Conservation (phyloP, 2,329 filamentous ascomycete species). For the Clarireedia homoeocarpa region DNA sequence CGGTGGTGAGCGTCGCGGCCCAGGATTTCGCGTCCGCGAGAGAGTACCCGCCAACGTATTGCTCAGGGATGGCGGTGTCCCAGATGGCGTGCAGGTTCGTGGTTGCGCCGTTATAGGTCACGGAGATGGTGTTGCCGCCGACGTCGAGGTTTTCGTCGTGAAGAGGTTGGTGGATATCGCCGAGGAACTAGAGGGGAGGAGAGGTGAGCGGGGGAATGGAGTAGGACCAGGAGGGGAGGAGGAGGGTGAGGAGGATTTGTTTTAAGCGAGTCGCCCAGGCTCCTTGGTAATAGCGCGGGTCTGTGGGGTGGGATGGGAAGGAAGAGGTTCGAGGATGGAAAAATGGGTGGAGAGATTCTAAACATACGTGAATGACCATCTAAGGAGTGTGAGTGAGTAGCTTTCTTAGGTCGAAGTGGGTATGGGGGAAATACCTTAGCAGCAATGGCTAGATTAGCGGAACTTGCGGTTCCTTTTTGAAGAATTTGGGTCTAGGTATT, state of each 20-base stretch:
- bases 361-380: slow-evolving; percentile 29
- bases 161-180: slow-evolving; percentile 61
- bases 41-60: slow-evolving; percentile 48
- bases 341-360: slow-evolving; percentile 11
- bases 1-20: slow-evolving; percentile 46
- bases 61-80: slow-evolving; percentile 35
- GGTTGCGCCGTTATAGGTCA: slow-evolving; percentile 49
- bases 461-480: slow-evolving; percentile 29
- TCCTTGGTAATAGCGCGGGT: slow-evolving; percentile 3
- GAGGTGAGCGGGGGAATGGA: neutral
- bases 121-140: slow-evolving; percentile 61
- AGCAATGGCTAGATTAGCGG: slow-evolving; percentile 46
- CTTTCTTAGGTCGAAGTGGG: neutral
- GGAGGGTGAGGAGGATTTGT: slow-evolving; percentile 3
- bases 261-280: slow-evolving; percentile 8
- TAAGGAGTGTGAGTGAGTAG: slow-evolving; percentile 9
- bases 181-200: slow-evolving; percentile 27
- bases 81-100: slow-evolving; percentile 63
- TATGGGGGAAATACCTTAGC: slow-evolving; percentile 37
- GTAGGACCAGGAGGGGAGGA: slow-evolving; percentile 17
- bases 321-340: neutral
- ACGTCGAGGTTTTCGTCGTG: slow-evolving; percentile 56
- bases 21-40: slow-evolving; percentile 44
- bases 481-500: slow-evolving; percentile 16
- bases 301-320: neutral